Conservation (phyloP, 2,329 filamentous ascomycete species). For the Albifimbria verrucaria region DNA sequence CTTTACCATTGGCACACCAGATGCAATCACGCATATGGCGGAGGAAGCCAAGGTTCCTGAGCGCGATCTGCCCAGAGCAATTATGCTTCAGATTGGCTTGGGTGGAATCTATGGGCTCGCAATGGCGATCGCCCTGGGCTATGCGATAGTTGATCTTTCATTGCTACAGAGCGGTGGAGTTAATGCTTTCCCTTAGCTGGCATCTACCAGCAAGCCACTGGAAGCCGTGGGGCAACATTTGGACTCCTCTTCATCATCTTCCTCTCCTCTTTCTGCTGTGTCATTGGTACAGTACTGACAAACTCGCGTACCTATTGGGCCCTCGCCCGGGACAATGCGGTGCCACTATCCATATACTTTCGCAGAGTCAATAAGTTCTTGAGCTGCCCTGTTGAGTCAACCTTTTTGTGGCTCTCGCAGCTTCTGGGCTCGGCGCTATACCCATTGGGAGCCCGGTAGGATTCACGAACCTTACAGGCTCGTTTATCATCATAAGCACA, state of each 20-base stretch:
- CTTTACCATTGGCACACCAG: slow-evolving; percentile 19
- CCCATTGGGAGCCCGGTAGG: slow-evolving; percentile 19
- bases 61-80: slow-evolving; percentile 14
- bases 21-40: slow-evolving; percentile 21
- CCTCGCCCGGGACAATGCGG: slow-evolving; percentile 19
- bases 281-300: slow-evolving; percentile 17
- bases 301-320: slow-evolving; percentile 21
- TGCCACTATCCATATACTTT: slow-evolving; percentile 16
- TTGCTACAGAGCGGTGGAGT: slow-evolving; percentile 15
- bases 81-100: slow-evolving; percentile 19
- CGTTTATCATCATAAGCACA: slow-evolving; percentile 22
- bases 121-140: slow-evolving; percentile 17
- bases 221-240: slow-evolving; percentile 14
- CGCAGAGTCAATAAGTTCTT: slow-evolving; percentile 13
- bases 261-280: slow-evolving; percentile 17
- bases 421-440: slow-evolving; percentile 19
- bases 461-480: slow-evolving; percentile 21
- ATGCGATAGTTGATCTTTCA: slow-evolving; percentile 18
- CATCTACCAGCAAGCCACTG: slow-evolving; percentile 19
- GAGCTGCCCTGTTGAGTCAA: slow-evolving; percentile 17
- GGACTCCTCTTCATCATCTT: slow-evolving; percentile 20
- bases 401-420: slow-evolving; percentile 19
- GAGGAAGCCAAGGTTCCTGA: slow-evolving; percentile 17
- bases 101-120: slow-evolving; percentile 18
- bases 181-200: slow-evolving; percentile 20